A percentile compares a stretch with the other conserved stretches of the same genome.
Conservation (phyloP, 371 early-diverging fungal genomes). For the Mortierella sp. region DNA sequence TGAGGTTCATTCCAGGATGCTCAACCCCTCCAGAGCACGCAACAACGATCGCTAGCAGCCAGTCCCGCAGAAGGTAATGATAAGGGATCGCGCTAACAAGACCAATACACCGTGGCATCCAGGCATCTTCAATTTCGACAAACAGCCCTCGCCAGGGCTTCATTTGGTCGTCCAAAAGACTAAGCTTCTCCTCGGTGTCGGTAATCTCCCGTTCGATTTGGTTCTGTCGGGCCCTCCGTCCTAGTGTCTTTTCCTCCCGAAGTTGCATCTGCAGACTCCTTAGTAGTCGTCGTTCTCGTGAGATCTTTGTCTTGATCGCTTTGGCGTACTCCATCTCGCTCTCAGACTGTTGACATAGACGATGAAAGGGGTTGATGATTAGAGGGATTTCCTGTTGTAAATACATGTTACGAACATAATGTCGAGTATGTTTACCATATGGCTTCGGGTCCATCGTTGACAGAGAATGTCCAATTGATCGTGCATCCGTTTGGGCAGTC, state of each 20-base stretch:
- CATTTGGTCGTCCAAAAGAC: conserved; percentile 76
- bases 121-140: conserved; percentile 71
- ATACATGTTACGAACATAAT: not conserved
- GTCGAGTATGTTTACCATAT: conserved; percentile 23
- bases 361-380: not conserved
- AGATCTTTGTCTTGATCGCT: conserved; percentile 64
- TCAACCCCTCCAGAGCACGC: conserved; percentile 73
- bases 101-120: conserved; percentile 80
- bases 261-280: conserved; percentile 38
- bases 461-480: conserved; percentile 32
- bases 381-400: not conserved
- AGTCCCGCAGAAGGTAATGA: conserved; percentile 82
- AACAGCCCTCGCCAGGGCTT: conserved; percentile 72
- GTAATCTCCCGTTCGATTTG: conserved; percentile 60
- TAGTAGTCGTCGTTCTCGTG: conserved; percentile 44
- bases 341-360: conserved; percentile 42
- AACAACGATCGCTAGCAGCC: conserved; percentile 78
- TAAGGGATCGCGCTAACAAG: conserved; percentile 83
- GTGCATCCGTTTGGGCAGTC: conserved; percentile 28
- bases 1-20: conserved; percentile 55
- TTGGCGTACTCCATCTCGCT: conserved; percentile 71
- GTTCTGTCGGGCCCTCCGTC: conserved; percentile 51
- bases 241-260: conserved; percentile 37
- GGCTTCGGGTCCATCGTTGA: conserved; percentile 39
- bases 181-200: conserved; percentile 79